Percentiles rank a stretch among this genome's conserved stretches.
phyloP scores from a whole-genome alignment of 169 alveolate species.

The Plasmodium reichenowi region DNA sequence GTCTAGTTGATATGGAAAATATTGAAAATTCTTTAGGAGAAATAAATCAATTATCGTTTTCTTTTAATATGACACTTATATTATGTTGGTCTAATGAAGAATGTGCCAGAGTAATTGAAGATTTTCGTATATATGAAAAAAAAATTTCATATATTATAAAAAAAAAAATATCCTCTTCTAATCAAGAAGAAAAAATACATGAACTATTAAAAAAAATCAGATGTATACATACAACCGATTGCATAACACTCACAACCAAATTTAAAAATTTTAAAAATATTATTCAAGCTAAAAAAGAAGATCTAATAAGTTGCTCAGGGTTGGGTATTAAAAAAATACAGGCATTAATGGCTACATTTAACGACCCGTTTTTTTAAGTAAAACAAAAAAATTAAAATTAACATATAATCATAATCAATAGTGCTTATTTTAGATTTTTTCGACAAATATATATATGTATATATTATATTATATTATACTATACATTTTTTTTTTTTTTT shows the following conservation, averaged over 20 bases:
- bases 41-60: constrained; percentile 71
- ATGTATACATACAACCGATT: constrained; percentile 55
- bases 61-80: constrained; percentile 52
- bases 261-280: constrained; percentile 48
- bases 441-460: no score
- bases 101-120: constrained; percentile 75
- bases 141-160: constrained; percentile 18
- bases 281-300: constrained; percentile 59
- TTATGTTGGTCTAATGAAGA: constrained; percentile 67
- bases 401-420: background rate
- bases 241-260: constrained; percentile 41
- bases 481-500: no score
- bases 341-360: constrained; percentile 40
- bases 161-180: constrained; percentile 34
- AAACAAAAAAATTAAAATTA: background rate
- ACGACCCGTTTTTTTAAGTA: constrained; percentile 55
- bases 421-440: background rate
- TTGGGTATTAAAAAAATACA: constrained; percentile 64
- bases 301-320: constrained; percentile 53
- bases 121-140: constrained; percentile 62
- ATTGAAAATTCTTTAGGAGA: constrained; percentile 70
- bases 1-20: constrained; percentile 71
- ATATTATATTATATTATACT: no score
- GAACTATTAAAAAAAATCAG: constrained; percentile 73
- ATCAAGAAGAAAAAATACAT: constrained; percentile 55